These are phyloP conservation scores for Flaveria bidentis DNA, from an alignment of 129 eudicot species.

Conservation along the genomic window DNA sequence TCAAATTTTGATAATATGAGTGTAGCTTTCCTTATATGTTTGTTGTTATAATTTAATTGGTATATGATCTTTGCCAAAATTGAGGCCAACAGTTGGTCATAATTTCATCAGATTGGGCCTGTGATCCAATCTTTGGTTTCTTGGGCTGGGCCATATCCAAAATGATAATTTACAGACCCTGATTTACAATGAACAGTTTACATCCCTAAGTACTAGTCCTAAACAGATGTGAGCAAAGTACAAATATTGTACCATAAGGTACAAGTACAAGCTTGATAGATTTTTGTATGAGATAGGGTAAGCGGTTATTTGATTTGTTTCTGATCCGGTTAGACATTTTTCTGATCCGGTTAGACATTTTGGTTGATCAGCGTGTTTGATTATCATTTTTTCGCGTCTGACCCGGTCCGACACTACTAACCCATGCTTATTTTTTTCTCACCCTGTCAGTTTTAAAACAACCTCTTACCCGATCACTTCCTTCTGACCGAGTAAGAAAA, in stretches of 20 bases:
- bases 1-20: slow-evolving; percentile 43
- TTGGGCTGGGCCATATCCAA: slow-evolving; percentile 20
- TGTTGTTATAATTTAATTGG: neutral
- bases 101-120: neutral
- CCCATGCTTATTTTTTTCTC: too few relatives aligned
- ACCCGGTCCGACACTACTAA: too few relatives aligned
- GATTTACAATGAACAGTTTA: slow-evolving; percentile 27
- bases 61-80: neutral
- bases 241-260: slow-evolving; percentile 18
- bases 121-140: neutral
- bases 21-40: slow-evolving; percentile 31
- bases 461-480: too few relatives aligned
- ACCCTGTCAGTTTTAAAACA: too few relatives aligned
- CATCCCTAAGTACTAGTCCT: slow-evolving; percentile 30
- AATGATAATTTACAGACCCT: neutral
- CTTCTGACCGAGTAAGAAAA: too few relatives aligned
- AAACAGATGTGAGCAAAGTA: slow-evolving; percentile 29
- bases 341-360: too few relatives aligned
- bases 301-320: too few relatives aligned
- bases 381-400: too few relatives aligned
- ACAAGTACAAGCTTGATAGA: neutral
- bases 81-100: slow-evolving; percentile 1
- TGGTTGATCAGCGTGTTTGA: too few relatives aligned
- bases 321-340: too few relatives aligned
- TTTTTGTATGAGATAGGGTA: too few relatives aligned